Percentiles rank a stretch among this genome's conserved stretches.
Evolutionary conservation across 2,329 filamentous ascomycete genomes (phyloP).

Genomic region (Cercospora sojina): DNA sequence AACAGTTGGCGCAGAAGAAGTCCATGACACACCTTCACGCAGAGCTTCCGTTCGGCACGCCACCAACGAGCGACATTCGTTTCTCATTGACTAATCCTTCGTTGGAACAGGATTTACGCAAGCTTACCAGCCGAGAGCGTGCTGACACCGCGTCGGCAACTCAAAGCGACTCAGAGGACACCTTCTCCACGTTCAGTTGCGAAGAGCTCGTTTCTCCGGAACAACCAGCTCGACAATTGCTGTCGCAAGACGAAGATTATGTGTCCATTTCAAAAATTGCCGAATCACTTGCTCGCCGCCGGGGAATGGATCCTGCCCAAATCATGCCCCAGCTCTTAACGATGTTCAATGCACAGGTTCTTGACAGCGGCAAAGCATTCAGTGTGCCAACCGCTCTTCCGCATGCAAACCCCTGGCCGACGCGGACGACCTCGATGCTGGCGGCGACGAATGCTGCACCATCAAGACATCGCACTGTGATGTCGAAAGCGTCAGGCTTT

Average conservation of each 20-base stretch:
- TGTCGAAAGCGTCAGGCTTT: conserved; percentile 35
- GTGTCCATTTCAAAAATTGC: conserved; percentile 40
- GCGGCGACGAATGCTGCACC: conserved; percentile 2
- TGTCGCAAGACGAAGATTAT: conserved; percentile 22
- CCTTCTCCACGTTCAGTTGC: conserved; percentile 39
- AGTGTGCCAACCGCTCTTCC: conserved; percentile 8
- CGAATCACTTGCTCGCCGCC: conserved; percentile 37
- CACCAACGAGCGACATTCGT: conserved; percentile 28
- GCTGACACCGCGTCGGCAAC: conserved; percentile 21
- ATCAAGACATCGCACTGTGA: conserved; percentile 27
- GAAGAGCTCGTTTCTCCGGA: conserved; percentile 38
- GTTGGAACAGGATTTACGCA: conserved; percentile 23
- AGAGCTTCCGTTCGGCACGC: conserved; percentile 39
- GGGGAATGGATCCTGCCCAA: conserved; percentile 36
- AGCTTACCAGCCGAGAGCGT: conserved; percentile 11
- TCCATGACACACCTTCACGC: conserved; percentile 31
- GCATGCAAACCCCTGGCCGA: background rate
- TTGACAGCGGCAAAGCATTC: background rate
- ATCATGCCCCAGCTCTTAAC: conserved; percentile 40
- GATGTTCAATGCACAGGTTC: conserved; percentile 29
- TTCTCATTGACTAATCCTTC: conserved; percentile 31
- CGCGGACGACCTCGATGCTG: conserved; percentile 10
- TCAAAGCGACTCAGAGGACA: conserved; percentile 31
- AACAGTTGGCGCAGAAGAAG: conserved; percentile 41
- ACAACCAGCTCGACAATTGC: conserved; percentile 23